Base-by-base conservation (phyloP, 2,329 filamentous ascomycete genomes). In the Xylariaceae sp. region DNA sequence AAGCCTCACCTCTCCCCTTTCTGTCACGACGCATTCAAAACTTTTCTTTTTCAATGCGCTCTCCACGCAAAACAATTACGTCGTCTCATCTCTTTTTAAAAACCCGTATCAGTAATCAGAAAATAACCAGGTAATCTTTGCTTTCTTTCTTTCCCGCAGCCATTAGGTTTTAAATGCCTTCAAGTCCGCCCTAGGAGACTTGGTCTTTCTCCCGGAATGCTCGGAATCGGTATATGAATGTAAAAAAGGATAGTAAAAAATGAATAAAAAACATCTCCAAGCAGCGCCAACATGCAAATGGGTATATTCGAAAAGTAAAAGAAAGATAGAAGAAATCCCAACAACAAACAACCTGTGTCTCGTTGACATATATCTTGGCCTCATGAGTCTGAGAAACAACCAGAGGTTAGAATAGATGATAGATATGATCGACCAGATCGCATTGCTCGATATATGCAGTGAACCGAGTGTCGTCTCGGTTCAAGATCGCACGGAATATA, bases 401-500 rank as follows among this genome's bases (percentile, higher is more conserved):
- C 35, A 35, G 18, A n/a, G 34, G 10, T 34, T 53, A 58, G 45
- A 67, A 68, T 69, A 68, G 58, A 69, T 61, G 68, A 69, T 70
- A 70, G 61, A 69, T 62, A 69, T 65, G 69, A 70, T 57, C 60
- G 56, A 65, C 58, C 53, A 59, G 15, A 63, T 66, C 51, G 49
- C 64, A 65, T 66, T 55, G 51, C 64, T 66, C 64, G 61, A 64
- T 63, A 67, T 67, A 66, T 67, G 58, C 53, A 57, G 61, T 47
- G 34, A 57, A 52, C 61, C 53, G 37, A 51, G 45, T 34, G 35
- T 34, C 47, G 23, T 53, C 53, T 9, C 52, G 51, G 58, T 50
- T 53, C 51, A 17, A 30, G 35, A 62, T 53, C 6, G 58, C 57
- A 56, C 58, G 63, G 57, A 58, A 58, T 55, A 65, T 62, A 62